These are phyloP conservation scores for Lycium barbarum DNA, from an alignment of 257 asterid genomes.

Conservation along the genomic window DNA sequence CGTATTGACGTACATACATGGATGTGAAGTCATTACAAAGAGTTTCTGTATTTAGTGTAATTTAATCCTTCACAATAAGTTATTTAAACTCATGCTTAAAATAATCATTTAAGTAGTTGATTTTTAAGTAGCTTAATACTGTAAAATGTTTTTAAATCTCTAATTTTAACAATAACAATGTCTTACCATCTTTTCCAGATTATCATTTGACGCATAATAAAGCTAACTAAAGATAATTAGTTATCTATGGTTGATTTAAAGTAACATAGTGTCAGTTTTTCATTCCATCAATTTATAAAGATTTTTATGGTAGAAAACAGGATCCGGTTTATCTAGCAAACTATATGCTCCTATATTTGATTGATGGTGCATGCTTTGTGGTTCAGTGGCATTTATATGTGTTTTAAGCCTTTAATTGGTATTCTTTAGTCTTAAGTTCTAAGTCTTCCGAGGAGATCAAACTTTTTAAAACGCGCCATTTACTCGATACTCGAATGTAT, in stretches of 20 bases:
- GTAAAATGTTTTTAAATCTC: not conserved
- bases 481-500: no score
- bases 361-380: no score
- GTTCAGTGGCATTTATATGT: no score
- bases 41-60: not conserved
- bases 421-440: no score
- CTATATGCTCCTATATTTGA: no score
- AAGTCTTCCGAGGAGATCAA: no score
- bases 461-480: no score
- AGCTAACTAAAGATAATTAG: not conserved
- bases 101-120: not conserved
- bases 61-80: not conserved
- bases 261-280: not conserved
- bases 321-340: not conserved
- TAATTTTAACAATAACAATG: not conserved
- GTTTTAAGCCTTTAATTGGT: no score
- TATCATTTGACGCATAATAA: not conserved
- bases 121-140: not conserved
- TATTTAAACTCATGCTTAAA: not conserved
- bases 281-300: not conserved
- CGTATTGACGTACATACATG: not conserved
- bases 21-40: not conserved
- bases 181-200: no score
- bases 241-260: not conserved
- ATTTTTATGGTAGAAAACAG: no score